Conservation (phyloP, 2,329 filamentous ascomycete genomes). For the Myriosclerotinia duriaeana region DNA sequence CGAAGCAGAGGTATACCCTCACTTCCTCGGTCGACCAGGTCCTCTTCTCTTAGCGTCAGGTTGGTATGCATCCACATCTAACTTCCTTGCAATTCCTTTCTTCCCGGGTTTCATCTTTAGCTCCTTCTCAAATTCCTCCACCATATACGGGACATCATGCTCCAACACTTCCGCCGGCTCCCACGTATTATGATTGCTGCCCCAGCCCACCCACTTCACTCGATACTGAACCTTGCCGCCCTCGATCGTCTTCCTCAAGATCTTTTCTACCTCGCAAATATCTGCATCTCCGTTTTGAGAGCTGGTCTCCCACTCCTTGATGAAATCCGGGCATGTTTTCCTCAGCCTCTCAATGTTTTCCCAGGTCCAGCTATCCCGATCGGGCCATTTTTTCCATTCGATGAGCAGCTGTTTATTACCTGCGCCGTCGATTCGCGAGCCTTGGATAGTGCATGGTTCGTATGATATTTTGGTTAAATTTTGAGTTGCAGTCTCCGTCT, state of each 20-base stretch:
- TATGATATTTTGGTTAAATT: not conserved
- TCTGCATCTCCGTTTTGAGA: too few relatives aligned
- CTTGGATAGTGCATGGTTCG: not conserved
- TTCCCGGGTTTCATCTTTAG: not conserved
- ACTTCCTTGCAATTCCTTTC: not conserved
- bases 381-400: not conserved
- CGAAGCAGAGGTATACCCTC: not conserved
- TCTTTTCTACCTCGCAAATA: not conserved
- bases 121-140: not conserved
- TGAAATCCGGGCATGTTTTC: not conserved
- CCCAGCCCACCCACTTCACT: not conserved
- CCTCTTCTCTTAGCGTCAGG: not conserved
- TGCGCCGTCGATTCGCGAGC: not conserved
- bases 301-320: not conserved
- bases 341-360: not conserved
- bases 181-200: not conserved
- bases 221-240: not conserved
- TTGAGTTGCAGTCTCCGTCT: not conserved
- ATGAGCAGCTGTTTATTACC: not conserved
- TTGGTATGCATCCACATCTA: not conserved
- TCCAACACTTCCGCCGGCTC: not conserved
- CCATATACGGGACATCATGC: not conserved
- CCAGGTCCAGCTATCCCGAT: slow-evolving; percentile 4
- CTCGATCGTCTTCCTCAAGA: not conserved
- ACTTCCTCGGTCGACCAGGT: not conserved